Evolutionary conservation across 495 filamentous ascomycete species (phyloP).

Genomic region (Penicillium cataractarum): DNA sequence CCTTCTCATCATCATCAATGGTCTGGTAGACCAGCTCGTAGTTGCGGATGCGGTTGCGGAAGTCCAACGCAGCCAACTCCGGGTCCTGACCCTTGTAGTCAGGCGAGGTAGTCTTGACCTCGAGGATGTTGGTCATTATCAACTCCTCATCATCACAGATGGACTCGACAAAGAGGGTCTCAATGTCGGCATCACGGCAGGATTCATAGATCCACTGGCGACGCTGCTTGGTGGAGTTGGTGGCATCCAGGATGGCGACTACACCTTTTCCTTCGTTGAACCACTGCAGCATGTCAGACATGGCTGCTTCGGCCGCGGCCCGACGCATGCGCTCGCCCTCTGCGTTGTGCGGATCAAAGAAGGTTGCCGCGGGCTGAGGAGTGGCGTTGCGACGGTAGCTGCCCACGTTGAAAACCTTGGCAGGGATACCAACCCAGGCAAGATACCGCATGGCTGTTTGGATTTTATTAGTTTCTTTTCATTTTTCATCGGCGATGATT

Average conservation of each 20-base stretch:
- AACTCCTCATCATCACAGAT: slow-evolving; percentile 93
- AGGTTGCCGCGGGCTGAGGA: slow-evolving; percentile 83
- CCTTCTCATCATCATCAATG: slow-evolving; percentile 80
- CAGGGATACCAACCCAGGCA: slow-evolving; percentile 90
- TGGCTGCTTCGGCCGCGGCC: slow-evolving; percentile 85
- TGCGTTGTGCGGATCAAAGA: slow-evolving; percentile 86
- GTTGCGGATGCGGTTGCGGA: slow-evolving; percentile 90
- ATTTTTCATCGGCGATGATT: background rate
- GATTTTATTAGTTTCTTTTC: no score
- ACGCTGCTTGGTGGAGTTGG: slow-evolving; percentile 88
- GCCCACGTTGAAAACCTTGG: slow-evolving; percentile 95
- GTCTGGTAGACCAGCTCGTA: slow-evolving; percentile 96
- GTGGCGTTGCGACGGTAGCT: slow-evolving; percentile 86
- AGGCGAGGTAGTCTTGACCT: slow-evolving; percentile 95
- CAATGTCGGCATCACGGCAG: slow-evolving; percentile 71
- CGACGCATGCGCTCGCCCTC: slow-evolving; percentile 89
- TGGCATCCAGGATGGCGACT: slow-evolving; percentile 92
- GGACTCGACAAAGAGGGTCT: slow-evolving; percentile 93
- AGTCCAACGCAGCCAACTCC: slow-evolving; percentile 84
- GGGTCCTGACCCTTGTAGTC: slow-evolving; percentile 95
- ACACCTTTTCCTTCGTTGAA: slow-evolving; percentile 72
- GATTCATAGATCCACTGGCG: slow-evolving; percentile 87
- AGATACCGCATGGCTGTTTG: slow-evolving; percentile 86
- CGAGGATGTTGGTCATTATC: slow-evolving; percentile 95
- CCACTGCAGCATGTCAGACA: slow-evolving; percentile 91